phyloP scores from a whole-genome alignment of 495 filamentous ascomycete species.

The Rostrohypoxylon terebratum region DNA sequence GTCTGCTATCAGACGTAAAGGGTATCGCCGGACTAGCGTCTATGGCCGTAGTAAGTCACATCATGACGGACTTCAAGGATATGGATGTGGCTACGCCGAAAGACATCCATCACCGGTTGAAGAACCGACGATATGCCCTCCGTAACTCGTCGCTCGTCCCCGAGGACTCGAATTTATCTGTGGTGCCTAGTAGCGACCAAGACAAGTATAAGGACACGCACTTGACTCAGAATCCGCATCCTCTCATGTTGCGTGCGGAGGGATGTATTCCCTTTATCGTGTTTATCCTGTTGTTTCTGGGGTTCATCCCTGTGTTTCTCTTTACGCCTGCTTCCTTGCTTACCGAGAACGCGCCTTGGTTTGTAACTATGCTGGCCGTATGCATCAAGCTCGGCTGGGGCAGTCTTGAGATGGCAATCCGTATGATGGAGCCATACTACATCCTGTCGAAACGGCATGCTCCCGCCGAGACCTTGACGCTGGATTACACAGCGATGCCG shows the following conservation, averaged over 20 bases:
- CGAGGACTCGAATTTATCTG: slow-evolving; percentile 51
- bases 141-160: slow-evolving; percentile 73
- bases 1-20: slow-evolving; percentile 74
- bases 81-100: slow-evolving; percentile 73
- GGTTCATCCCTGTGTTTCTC: slow-evolving; percentile 67
- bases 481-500: slow-evolving; percentile 78
- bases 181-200: slow-evolving; percentile 44
- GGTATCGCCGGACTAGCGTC: slow-evolving; percentile 80
- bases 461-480: slow-evolving; percentile 69
- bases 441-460: slow-evolving; percentile 73
- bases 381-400: slow-evolving; percentile 74
- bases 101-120: slow-evolving; percentile 73
- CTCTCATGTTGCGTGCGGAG: slow-evolving; percentile 71
- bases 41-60: slow-evolving; percentile 77
- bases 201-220: slow-evolving; percentile 55
- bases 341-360: slow-evolving; percentile 71
- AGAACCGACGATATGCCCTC: slow-evolving; percentile 72
- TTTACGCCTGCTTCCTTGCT: slow-evolving; percentile 67
- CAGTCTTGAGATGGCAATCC: slow-evolving; percentile 75
- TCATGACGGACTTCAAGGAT: slow-evolving; percentile 78
- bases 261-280: slow-evolving; percentile 71
- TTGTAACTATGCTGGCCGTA: slow-evolving; percentile 71
- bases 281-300: slow-evolving; percentile 67
- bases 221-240: slow-evolving; percentile 70
- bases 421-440: slow-evolving; percentile 82